These are phyloP conservation scores for Closterium sp. DNA, from an alignment of 139 green algal genomes.

Conservation along the genomic window DNA sequence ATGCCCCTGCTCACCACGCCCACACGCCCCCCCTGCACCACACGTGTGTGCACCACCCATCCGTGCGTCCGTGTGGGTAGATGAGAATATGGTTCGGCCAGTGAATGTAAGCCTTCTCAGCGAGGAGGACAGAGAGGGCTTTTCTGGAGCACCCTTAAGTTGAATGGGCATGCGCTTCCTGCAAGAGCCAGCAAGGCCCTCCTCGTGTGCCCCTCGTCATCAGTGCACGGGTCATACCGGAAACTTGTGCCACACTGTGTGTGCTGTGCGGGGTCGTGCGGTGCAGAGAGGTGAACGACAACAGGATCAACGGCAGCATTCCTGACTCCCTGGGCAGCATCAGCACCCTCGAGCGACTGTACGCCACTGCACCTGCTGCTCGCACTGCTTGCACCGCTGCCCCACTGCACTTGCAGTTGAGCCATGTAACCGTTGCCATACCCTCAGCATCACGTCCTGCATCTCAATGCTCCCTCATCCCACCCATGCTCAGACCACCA, in stretches of 20 bases:
- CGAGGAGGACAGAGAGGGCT: too few species aligned
- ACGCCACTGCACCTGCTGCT: not conserved
- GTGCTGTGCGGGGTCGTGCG: not conserved
- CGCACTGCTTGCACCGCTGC: too few species aligned
- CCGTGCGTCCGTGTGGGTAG: too few species aligned
- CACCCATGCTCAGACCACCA: not conserved
- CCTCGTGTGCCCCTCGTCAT: not conserved
- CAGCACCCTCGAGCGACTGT: not conserved
- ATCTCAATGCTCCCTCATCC: not conserved
- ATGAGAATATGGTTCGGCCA: too few species aligned
- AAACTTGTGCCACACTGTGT: not conserved
- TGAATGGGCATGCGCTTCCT: too few species aligned
- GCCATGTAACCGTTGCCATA: not conserved
- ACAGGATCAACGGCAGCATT: not conserved
- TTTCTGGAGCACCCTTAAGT: too few species aligned
- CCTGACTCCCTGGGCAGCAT: not conserved
- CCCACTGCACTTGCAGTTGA: too few species aligned
- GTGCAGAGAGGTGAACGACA: not conserved
- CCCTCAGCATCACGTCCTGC: not conserved
- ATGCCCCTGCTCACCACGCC: not conserved
- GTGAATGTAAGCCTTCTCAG: too few species aligned
- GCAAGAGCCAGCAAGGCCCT: too few species aligned
- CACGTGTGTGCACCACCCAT: too few species aligned
- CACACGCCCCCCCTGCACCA: too few species aligned
- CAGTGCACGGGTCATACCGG: not conserved